Evolutionary conservation across 768 basidiomycete species (phyloP), one percentile per base, ranked within the genome.

Genomic region (Tylopilus sp.): DNA sequence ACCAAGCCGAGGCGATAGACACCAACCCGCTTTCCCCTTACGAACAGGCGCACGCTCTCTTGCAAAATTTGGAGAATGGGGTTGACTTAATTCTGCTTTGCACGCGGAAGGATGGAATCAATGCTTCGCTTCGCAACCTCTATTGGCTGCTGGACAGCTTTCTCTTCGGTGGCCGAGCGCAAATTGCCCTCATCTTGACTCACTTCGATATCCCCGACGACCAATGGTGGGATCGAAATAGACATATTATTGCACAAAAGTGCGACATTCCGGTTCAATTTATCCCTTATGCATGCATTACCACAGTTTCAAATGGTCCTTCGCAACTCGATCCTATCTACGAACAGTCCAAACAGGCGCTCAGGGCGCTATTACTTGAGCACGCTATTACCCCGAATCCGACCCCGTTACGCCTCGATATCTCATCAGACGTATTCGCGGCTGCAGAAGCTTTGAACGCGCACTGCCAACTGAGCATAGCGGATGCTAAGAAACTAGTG

Each of bases 11-110:
- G 37, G 33, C 49, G 10, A 59, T 52, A 25, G 55, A 51, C 28
- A 45, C n/a, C 31, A 30, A 57, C 56, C 56, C 53, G 1, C 52
- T 59, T 50, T 57, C 33, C 28, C 68, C 57, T 36, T 72, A 62
- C 30, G 63, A 63, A 37, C 59, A 73, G 25, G 65, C 71, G 0
- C 66, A 72, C 28, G 24, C 59, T 17, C 69, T 78, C 21, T 55
- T 79, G 55, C 60, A 57, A 38, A 63, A 53, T 24, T 54, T 77
- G 28, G 54, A 61, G 24, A 53, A 57, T 5, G 75, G 78, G 6
- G 62, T 78, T 22, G 71, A 66, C 53, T 70, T 78, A 22, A 60
- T 78, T 29, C 57, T 78, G 3, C 75, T 70, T 50, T 70, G 70
- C 47, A 65, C 75, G 53, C 69, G 72, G n/a, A 71, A 62, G 21